phyloP scores from a whole-genome alignment of 371 early-diverging fungal species.

The Mortierella sp. region DNA sequence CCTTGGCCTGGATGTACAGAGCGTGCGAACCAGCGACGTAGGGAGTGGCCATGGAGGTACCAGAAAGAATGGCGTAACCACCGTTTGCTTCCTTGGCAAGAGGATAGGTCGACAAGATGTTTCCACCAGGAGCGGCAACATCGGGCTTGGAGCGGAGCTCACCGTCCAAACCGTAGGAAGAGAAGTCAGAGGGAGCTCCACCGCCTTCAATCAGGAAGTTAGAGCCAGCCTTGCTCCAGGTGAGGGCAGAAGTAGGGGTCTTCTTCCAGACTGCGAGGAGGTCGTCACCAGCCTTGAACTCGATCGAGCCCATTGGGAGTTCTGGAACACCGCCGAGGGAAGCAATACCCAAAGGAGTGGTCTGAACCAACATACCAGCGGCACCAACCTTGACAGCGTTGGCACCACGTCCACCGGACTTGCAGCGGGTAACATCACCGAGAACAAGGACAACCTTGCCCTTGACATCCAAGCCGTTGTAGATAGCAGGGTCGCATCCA shows the following conservation, averaged over 20 bases:
- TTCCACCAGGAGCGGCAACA: conserved; percentile 75
- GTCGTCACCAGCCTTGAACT: conserved; percentile 52
- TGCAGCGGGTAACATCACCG: conserved; percentile 66
- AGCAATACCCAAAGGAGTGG: conserved; percentile 54
- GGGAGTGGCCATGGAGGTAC: conserved; percentile 79
- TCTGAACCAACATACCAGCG: conserved; percentile 63
- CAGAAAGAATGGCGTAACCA: conserved; percentile 67
- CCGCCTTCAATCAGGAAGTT: conserved; percentile 50
- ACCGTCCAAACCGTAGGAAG: conserved; percentile 75
- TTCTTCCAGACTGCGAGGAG: conserved; percentile 20
- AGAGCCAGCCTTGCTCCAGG: conserved; percentile 15
- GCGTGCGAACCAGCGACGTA: conserved; percentile 77
- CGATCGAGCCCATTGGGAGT: conserved; percentile 57
- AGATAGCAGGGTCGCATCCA: conserved; percentile 58
- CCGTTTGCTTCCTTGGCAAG: conserved; percentile 54
- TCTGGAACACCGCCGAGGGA: conserved; percentile 33
- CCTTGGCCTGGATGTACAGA: conserved; percentile 59
- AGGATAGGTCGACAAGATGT: conserved; percentile 77
- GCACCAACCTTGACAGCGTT: conserved; percentile 68
- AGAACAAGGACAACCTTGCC: conserved; percentile 66
- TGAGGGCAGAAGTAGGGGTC: conserved; percentile 4
- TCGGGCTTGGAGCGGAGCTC: conserved; percentile 79
- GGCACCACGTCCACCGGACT: conserved; percentile 60
- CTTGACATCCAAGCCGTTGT: conserved; percentile 33
- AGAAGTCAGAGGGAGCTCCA: conserved; percentile 61